Base-by-base conservation (phyloP, 2,329 filamentous ascomycete species). In the Lasiodiplodia gonubiensis region DNA sequence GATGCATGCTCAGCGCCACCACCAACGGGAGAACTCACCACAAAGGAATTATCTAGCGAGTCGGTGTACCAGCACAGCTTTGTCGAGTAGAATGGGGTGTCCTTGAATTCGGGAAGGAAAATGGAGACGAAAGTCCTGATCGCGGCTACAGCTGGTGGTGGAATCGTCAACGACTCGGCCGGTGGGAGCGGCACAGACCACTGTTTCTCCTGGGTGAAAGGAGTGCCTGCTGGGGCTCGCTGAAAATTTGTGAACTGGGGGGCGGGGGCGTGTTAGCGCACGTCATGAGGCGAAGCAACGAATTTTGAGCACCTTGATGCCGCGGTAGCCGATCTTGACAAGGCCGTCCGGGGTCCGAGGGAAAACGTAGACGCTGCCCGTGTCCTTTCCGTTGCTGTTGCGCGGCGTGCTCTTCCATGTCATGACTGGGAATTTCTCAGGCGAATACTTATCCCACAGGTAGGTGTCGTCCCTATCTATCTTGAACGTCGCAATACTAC, bases 31-130 rank as follows among this genome's bases (percentile, higher is more conserved):
- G 5, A 16, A n/a, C 54, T 11, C 25, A 57, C 54, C 54, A 57
- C 54, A 12, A 57, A 57, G 2, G 54, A 57, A 42, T 42, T 57
- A 21, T 57, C 54, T n/a, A 57, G 35, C 21, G 54, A 57, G 14
- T 42, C 54, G 35, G 54, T 57, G 33, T 57, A 57, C 54, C 35
- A 57, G 54, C 54, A 57, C 54, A 57, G 21, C 33, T 42, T 57
- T 1, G 54, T 57, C 21, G 54, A 57, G 23, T 57, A 35, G 11
- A 57, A 57, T 2, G 54, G 33, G 4, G 18, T 5, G 4, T 57
- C 35, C 35, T 57, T 57, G 54, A 57, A 42, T 6, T 57, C 54
- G 0, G 54, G 54, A 11, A 57, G 54, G 11, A 57, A 57, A n/a
- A 57, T 42, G n/a, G 54, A 57, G 5, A 46, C 35, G 21, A 57